phyloP scores from a whole-genome alignment of 1,139 yeast species.

The Candida tropicalis region DNA sequence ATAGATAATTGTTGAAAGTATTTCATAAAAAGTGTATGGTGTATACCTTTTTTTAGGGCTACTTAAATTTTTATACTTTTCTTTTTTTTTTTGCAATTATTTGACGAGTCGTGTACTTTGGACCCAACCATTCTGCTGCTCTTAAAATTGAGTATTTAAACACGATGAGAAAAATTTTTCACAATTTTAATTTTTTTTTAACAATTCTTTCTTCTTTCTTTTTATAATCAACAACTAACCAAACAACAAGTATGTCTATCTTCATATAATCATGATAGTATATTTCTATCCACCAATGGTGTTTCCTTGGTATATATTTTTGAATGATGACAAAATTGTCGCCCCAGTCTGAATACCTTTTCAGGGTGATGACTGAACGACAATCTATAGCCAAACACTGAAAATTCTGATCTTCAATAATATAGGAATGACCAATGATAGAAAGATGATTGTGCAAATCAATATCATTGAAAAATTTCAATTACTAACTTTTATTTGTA shows the following conservation, averaged over 20 bases:
- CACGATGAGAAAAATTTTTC: neutral
- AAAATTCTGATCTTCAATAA: conserved; percentile 44
- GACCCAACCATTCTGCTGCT: neutral
- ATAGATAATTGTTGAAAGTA: neutral
- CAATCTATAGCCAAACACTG: conserved; percentile 53
- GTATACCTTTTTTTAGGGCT: too few species aligned
- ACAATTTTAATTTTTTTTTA: neutral
- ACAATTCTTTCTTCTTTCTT: neutral
- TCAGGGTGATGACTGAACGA: conserved; percentile 63
- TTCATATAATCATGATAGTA: too few species aligned
- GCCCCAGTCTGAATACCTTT: conserved; percentile 63
- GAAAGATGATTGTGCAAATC: too few species aligned
- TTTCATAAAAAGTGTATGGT: too few species aligned
- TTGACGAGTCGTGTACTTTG: neutral
- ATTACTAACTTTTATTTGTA: conserved; percentile 36
- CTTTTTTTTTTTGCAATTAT: conserved; percentile 1
- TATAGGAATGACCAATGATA: too few species aligned
- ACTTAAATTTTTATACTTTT: too few species aligned
- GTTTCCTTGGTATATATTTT: neutral
- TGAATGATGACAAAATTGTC: conserved; percentile 52
- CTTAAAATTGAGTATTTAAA: neutral
- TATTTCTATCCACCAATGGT: too few species aligned
- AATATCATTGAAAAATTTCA: too few species aligned
- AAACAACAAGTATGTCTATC: conserved; percentile 6
- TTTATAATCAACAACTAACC: neutral